These are phyloP conservation scores for Sarocladium brachiariae DNA, from an alignment of 2,329 filamentous ascomycete genomes.

Conservation along the genomic window DNA sequence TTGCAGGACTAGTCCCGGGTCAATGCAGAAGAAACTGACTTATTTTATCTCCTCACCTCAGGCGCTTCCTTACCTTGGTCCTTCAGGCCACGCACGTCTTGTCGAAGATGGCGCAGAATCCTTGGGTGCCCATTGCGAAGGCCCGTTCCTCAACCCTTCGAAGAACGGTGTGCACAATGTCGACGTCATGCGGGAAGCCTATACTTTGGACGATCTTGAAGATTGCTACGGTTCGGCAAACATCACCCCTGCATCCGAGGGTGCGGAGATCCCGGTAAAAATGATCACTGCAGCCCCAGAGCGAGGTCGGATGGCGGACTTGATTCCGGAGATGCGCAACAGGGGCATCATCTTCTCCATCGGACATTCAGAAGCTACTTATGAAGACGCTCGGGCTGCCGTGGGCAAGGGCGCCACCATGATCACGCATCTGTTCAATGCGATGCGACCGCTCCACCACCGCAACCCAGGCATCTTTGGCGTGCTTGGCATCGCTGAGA, in stretches of 20 bases:
- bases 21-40: slow-evolving; percentile 8
- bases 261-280: slow-evolving; percentile 48
- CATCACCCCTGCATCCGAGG: slow-evolving; percentile 36
- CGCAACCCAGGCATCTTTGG: slow-evolving; percentile 89
- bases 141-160: slow-evolving; percentile 74
- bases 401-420: slow-evolving; percentile 73
- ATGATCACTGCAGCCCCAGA: slow-evolving; percentile 88
- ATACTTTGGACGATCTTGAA: slow-evolving; percentile 59
- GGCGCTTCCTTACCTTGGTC: slow-evolving; percentile 70
- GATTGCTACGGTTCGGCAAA: slow-evolving; percentile 68
- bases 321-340: slow-evolving; percentile 60
- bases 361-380: slow-evolving; percentile 82
- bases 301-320: slow-evolving; percentile 58
- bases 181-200: slow-evolving; percentile 60
- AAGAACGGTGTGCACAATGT: slow-evolving; percentile 84
- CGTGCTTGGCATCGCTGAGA: slow-evolving; percentile 63
- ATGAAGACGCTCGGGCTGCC: slow-evolving; percentile 69
- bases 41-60: slow-evolving; percentile 24
- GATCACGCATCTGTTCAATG: slow-evolving; percentile 93
- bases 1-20: neutral
- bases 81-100: slow-evolving; percentile 54
- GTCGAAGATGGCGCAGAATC: slow-evolving; percentile 73
- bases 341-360: slow-evolving; percentile 70
- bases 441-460: slow-evolving; percentile 85
- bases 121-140: slow-evolving; percentile 84